These are phyloP conservation scores for Verticillium albo-atrum DNA, from an alignment of 2,329 filamentous ascomycete genomes.

Conservation along the genomic window DNA sequence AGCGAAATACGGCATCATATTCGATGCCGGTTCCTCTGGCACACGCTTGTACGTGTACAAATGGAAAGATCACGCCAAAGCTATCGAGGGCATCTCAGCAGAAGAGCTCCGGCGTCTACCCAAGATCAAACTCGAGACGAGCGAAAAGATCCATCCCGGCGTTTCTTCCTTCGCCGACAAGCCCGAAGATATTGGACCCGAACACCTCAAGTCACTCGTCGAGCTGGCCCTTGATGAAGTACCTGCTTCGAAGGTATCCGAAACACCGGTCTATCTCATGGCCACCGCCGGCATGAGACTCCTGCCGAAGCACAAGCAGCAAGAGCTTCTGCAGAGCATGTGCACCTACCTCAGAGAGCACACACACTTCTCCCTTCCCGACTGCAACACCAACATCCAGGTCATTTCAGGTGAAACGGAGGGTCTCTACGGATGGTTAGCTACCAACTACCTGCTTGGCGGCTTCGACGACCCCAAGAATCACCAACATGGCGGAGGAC, in stretches of 20 bases:
- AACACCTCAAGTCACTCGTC: slow-evolving; percentile 76
- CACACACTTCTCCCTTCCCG: slow-evolving; percentile 80
- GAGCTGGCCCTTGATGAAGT: slow-evolving; percentile 78
- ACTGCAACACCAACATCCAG: slow-evolving; percentile 85
- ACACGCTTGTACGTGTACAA: slow-evolving; percentile 92
- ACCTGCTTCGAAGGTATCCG: slow-evolving; percentile 67
- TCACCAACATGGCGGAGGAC: slow-evolving; percentile 78
- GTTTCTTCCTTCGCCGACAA: slow-evolving; percentile 84
- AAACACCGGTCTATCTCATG: slow-evolving; percentile 91
- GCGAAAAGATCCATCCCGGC: slow-evolving; percentile 89
- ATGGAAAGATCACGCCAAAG: slow-evolving; percentile 76
- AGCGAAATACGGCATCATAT: slow-evolving; percentile 84
- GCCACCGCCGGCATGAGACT: slow-evolving; percentile 94
- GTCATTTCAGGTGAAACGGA: slow-evolving; percentile 95
- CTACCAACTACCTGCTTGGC: slow-evolving; percentile 89
- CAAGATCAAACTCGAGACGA: slow-evolving; percentile 77
- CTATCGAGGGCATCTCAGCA: slow-evolving; percentile 42
- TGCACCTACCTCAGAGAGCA: slow-evolving; percentile 76
- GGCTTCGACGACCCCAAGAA: slow-evolving; percentile 75
- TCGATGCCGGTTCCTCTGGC: slow-evolving; percentile 96
- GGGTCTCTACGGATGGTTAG: slow-evolving; percentile 94
- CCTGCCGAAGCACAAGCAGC: slow-evolving; percentile 68
- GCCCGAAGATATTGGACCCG: slow-evolving; percentile 70
- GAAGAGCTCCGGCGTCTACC: slow-evolving; percentile 67
- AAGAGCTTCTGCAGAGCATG: slow-evolving; percentile 67